Base-by-base conservation (phyloP, 176 grass and related monocot species). In the Tuctoria greenei region DNA sequence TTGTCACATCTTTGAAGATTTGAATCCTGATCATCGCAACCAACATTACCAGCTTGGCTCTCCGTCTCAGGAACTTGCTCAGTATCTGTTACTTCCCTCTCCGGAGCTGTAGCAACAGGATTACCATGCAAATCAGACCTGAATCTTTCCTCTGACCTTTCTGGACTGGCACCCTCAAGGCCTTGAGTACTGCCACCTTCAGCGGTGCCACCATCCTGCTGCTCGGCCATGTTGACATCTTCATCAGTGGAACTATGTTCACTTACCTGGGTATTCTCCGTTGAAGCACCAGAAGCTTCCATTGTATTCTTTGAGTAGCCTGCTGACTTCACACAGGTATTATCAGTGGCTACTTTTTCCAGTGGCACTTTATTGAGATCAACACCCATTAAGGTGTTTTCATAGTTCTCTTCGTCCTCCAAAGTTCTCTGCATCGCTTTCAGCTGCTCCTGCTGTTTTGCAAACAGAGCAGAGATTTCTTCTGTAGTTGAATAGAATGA, bases 381-480 rank as follows among this genome's bases (percentile, higher is more conserved):
- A 39, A 88, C 39, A 71, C 47, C 78, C 59, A 89, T 75, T 24
- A 84, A 83, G 16, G 80, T 77, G 75, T 83, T 90, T 67, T 90
- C 95, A 42, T 95, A 86, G 74, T 99, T 88, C 71, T 99, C 95
- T 66, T 95, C 95, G 42, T 99, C 95, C 76, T 99, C 95, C 77
- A 99, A 84, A 79, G 95, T 90, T 79, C 72, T 95, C 76, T 99
- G 92, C 95, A 99, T 95, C 52, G 95, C 95, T 81, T 95, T 99
- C 57, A 99, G 85, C 66, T 99, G 95, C 74, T 99, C 95, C 83
- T 99, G 95, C 61, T 99, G 95, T 85, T 92, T 92, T 8, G 80
- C 73, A 84, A 95, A 95, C 70, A 99, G 72, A 76, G 92, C 42
- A 74, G 91, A 90, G 7, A 95, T 99, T 82, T 92, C 92, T 84